Percentiles rank a stretch among this genome's conserved stretches.
Evolutionary conservation across 176 grass and related monocot species (phyloP).

Genomic region (Lolium rigidum): DNA sequence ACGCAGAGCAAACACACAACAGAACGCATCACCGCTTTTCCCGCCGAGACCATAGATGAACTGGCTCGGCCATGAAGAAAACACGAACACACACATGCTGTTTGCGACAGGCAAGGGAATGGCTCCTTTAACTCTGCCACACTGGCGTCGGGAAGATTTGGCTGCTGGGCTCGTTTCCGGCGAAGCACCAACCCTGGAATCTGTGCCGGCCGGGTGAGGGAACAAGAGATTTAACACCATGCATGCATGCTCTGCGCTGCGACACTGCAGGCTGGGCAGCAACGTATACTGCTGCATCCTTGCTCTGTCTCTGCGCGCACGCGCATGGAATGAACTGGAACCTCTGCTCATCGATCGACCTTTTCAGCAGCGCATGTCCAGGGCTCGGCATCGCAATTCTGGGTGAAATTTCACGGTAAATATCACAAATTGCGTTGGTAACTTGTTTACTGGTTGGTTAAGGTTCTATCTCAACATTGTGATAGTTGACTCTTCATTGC

Average conservation of each 20-base stretch:
- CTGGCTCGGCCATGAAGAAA: not conserved
- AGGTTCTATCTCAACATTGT: no score
- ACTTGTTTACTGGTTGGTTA: no score
- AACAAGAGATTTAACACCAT: slow-evolving; percentile 34
- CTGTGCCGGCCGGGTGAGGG: slow-evolving; percentile 32
- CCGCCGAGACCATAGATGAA: slow-evolving; percentile 16
- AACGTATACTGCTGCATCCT: not conserved
- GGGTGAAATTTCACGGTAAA: not conserved
- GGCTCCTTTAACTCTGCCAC: not conserved
- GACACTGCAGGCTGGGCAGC: not conserved
- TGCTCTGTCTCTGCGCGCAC: not conserved
- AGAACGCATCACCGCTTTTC: slow-evolving; percentile 28
- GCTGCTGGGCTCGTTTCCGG: slow-evolving; percentile 48
- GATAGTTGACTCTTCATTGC: no score
- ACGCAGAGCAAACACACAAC: not conserved
- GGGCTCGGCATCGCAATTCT: not conserved
- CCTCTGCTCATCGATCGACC: not conserved
- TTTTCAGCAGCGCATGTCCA: not conserved
- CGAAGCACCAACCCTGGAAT: slow-evolving; percentile 53
- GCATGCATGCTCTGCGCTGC: not conserved
- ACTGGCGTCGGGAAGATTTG: slow-evolving; percentile 38
- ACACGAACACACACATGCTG: not conserved
- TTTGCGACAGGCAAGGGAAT: slow-evolving; percentile 17
- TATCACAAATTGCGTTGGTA: no score
- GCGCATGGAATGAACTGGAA: slow-evolving; percentile 19